Base-by-base conservation (phyloP, 257 asterid species). In the Paulownia fortunei region DNA sequence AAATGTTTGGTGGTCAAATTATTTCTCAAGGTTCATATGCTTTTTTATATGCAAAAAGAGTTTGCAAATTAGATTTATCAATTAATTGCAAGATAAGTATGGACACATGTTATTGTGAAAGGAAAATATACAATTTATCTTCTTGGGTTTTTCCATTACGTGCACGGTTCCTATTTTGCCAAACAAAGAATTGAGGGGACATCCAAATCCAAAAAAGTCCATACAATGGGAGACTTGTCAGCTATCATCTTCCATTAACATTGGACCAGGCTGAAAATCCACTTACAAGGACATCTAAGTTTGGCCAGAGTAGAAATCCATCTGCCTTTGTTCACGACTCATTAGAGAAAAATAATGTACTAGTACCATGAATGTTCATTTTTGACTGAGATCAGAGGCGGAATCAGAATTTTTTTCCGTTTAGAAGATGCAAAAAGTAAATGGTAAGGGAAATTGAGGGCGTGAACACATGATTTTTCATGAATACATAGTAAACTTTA, bases 221-320 rank as follows among this genome's bases (percentile, higher is more conserved):
- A 32, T 19, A 32, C 30, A 73, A 80, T 80, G 84, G 84, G 64
- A 58, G 10, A 44, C 15, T 34, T 74, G 77, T 80, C 80, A 67
- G 80, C 60, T 42, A 51, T 42, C 44, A 74, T 49, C 42, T 73
- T 54, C 32, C 62, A n/a, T 47, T 15, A 19, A 26, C 68, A 37
- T 69, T 76, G 72, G 81, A 23, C 54, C 74, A 49, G 16, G 13
- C n/a, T 67, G n/a, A 26, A 51, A 69, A 49, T 69, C 74, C 74
- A 69, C 73, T 67, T 19, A 24, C 66, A 18, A 19, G 19, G 62
- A 55, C 62, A 55, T 55, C 4, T 5, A 24, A 8, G 2, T 55
- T 55, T 55, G 62, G 30, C 13, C 30, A 55, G 26, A 55, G 18
- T 49, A 55, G 62, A 23, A 55, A 21, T 62, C 76, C 82, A 78